phyloP scores from a whole-genome alignment of 768 basidiomycete genomes.

The Hydnomerulius pinastri region DNA sequence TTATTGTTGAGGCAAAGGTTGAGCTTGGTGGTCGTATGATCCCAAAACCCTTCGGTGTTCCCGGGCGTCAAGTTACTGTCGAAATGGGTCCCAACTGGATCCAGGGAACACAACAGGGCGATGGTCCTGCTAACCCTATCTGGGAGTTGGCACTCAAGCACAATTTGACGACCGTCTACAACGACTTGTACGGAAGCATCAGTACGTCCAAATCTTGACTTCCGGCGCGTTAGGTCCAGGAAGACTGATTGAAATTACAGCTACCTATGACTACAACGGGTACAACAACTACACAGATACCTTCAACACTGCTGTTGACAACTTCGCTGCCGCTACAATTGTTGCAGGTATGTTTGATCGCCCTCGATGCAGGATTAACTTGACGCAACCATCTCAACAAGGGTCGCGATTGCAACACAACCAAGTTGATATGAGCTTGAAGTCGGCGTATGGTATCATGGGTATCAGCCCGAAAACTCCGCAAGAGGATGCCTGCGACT shows the following conservation, averaged over 20 bases:
- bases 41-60: conserved; percentile 43
- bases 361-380: background rate
- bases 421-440: conserved; percentile 54
- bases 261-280: conserved; percentile 57
- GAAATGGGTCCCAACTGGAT: conserved; percentile 68
- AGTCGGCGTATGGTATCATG: conserved; percentile 54
- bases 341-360: conserved; percentile 41
- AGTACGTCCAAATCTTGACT: conserved; percentile 36
- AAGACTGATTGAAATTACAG: conserved; percentile 29
- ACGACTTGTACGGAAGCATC: conserved; percentile 44
- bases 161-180: conserved; percentile 46
- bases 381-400: conserved; percentile 16
- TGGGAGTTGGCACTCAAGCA: conserved; percentile 58
- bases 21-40: conserved; percentile 66
- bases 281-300: conserved; percentile 46
- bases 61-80: conserved; percentile 41
- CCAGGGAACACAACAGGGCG: conserved; percentile 49
- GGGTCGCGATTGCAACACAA: conserved; percentile 45
- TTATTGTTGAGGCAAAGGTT: conserved; percentile 59
- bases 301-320: conserved; percentile 42
- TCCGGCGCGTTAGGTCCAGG: background rate
- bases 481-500: conserved; percentile 56
- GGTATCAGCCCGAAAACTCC: conserved; percentile 46
- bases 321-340: conserved; percentile 42
- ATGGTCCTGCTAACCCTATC: conserved; percentile 61